phyloP scores from a whole-genome alignment of 2,329 filamentous ascomycete species.

The Aspergillus unguis region DNA sequence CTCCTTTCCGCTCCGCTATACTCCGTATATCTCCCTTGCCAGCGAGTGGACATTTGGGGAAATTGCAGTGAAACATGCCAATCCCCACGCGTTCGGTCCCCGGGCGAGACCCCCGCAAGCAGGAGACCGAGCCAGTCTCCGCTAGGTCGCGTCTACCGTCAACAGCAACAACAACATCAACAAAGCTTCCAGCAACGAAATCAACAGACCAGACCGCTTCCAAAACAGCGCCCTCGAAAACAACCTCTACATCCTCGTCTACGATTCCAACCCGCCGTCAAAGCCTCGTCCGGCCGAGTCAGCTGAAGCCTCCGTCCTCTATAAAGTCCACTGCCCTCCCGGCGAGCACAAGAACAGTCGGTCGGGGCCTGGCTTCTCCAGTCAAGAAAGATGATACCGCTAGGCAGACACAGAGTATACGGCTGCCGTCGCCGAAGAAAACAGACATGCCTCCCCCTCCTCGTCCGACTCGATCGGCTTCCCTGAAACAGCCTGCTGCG shows the following conservation, averaged over 20 bases:
- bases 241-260: not conserved
- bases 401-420: conserved; percentile 11
- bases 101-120: conserved; percentile 33
- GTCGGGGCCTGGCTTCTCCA: conserved; percentile 22
- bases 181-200: conserved; percentile 21
- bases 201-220: conserved; percentile 5
- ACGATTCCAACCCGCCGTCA: conserved; percentile 24
- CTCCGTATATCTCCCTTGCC: not conserved
- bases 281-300: conserved; percentile 29
- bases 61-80: conserved; percentile 28
- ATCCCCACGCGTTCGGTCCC: conserved; percentile 39
- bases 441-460: conserved; percentile 34
- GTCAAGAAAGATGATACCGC: conserved; percentile 9
- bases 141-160: conserved; percentile 13
- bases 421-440: conserved; percentile 27
- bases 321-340: conserved; percentile 17
- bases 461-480: conserved; percentile 36
- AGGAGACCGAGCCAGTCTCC: conserved; percentile 22
- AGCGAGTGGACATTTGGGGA: too few relatives aligned
- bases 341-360: conserved; percentile 17
- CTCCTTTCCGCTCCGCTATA: not conserved
- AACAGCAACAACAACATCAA: not conserved
- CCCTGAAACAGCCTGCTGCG: conserved; percentile 33
- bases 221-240: conserved; percentile 15
- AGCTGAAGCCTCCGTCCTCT: conserved; percentile 19